Percentiles rank a stretch among this genome's conserved stretches.
These are phyloP conservation scores for Gloeostereum incarnatum DNA, from an alignment of 768 basidiomycete species.

Conservation along the genomic window DNA sequence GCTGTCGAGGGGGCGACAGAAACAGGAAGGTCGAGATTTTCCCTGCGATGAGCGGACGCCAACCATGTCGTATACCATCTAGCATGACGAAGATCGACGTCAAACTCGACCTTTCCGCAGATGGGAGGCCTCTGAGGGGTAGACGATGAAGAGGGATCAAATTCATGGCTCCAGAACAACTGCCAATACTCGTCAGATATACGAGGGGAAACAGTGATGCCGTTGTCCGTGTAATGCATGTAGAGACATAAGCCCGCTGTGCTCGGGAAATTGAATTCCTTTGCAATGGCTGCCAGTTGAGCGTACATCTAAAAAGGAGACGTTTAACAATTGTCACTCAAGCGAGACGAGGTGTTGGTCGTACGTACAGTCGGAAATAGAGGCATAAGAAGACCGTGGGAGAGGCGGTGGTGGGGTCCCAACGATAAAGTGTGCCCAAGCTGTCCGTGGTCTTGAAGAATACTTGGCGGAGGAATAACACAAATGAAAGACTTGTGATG, in stretches of 20 bases:
- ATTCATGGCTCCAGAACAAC: constrained; percentile 56
- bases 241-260: constrained; percentile 74
- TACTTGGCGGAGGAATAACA: constrained; percentile 52
- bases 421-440: constrained; percentile 48
- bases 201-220: constrained; percentile 51
- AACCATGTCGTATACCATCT: constrained; percentile 75
- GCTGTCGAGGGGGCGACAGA: constrained; percentile 26
- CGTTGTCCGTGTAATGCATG: constrained; percentile 51
- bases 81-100: constrained; percentile 68
- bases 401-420: constrained; percentile 50
- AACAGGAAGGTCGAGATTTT: constrained; percentile 29
- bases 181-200: constrained; percentile 77
- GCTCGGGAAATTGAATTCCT: constrained; percentile 77
- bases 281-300: constrained; percentile 70
- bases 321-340: neutral
- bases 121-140: constrained; percentile 42
- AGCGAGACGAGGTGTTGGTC: neutral
- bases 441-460: constrained; percentile 49
- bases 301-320: constrained; percentile 52
- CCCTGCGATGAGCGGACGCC: constrained; percentile 31
- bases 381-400: constrained; percentile 68
- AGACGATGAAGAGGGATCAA: constrained; percentile 28
- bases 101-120: constrained; percentile 77
- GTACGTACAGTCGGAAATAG: constrained; percentile 56
- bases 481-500: constrained; percentile 48